Conservation (phyloP, 2,329 filamentous ascomycete species). For the Ophiostoma tasmaniense region DNA sequence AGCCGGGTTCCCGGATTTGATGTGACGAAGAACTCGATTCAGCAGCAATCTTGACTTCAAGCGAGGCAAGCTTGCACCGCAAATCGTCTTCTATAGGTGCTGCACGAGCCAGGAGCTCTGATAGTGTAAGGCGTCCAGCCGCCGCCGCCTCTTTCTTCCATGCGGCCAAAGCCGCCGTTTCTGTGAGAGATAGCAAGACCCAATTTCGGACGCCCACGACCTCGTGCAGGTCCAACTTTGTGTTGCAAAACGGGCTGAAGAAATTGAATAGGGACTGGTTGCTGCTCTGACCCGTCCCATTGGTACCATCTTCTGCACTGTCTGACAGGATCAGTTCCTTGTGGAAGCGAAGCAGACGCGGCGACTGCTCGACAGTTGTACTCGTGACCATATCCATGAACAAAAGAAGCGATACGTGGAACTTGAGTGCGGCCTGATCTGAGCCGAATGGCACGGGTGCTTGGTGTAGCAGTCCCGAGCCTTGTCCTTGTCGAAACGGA, state of each 20-base stretch:
- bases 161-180: conserved; percentile 44
- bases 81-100: conserved; percentile 29
- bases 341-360: conserved; percentile 29
- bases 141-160: conserved; percentile 39
- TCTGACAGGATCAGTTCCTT: conserved; percentile 26
- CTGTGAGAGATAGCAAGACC: conserved; percentile 45
- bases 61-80: conserved; percentile 26
- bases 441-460: conserved; percentile 22
- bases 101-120: conserved; percentile 39
- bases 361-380: conserved; percentile 27
- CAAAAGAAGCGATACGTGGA: conserved; percentile 28
- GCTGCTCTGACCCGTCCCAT: not conserved
- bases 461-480: not conserved
- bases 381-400: conserved; percentile 32
- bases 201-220: conserved; percentile 51
- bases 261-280: not conserved
- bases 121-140: conserved; percentile 27
- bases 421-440: conserved; percentile 29
- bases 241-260: not conserved
- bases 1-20: not conserved
- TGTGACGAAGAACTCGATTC: not conserved
- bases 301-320: not conserved
- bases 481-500: not conserved
- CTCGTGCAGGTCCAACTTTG: conserved; percentile 35
- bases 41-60: conserved; percentile 20